Percentiles rank a stretch among this genome's conserved stretches.
phyloP scores from a whole-genome alignment of 1,284 basidiomycete species.

The Ganoderma meredithae region DNA sequence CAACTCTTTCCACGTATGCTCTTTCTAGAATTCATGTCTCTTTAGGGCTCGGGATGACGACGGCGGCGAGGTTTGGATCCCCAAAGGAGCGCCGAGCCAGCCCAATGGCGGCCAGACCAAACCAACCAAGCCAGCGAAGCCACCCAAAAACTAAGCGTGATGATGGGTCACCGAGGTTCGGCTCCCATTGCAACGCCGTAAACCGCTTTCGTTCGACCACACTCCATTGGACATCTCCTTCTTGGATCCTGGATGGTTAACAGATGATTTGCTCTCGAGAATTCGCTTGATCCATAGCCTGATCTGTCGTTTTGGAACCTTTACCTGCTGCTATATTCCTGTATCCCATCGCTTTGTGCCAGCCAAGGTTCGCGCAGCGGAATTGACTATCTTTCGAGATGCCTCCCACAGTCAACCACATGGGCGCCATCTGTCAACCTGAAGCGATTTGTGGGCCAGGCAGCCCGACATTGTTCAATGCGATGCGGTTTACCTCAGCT shows the following conservation, averaged over 20 bases:
- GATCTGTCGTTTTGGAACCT: neutral
- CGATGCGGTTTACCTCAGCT: neutral
- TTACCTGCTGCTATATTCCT: neutral
- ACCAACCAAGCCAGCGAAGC: neutral
- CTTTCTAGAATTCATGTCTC: neutral
- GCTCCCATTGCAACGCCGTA: neutral
- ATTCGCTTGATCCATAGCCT: neutral
- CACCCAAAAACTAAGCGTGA: neutral
- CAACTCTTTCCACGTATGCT: neutral
- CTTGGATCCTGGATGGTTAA: neutral
- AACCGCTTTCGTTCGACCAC: neutral
- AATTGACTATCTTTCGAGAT: neutral
- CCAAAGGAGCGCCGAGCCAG: neutral
- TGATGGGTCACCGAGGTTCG: neutral
- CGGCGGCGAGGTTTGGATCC: neutral
- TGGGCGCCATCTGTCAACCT: neutral
- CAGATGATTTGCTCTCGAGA: neutral
- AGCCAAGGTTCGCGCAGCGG: neutral
- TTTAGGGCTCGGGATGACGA: neutral
- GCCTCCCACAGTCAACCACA: slow-evolving; percentile 8
- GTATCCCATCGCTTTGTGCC: neutral
- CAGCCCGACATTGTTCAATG: neutral
- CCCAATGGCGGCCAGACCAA: neutral
- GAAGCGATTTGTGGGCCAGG: neutral
- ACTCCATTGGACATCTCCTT: neutral